Evolutionary conservation across 495 filamentous ascomycete genomes (phyloP).

Genomic region (Delitschia confertaspora): DNA sequence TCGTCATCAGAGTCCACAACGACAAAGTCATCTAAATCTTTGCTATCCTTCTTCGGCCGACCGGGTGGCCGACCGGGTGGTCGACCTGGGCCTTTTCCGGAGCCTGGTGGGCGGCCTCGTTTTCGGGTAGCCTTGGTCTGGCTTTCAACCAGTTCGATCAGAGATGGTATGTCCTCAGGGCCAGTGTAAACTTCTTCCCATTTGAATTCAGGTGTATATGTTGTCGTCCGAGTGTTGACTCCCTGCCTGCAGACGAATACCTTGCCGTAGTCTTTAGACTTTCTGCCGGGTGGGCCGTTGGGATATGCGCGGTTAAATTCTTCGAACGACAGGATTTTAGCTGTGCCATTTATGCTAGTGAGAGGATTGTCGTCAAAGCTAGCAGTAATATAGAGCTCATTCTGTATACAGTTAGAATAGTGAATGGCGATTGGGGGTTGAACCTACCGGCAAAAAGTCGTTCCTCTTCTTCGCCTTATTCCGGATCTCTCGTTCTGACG

Average conservation of each 20-base stretch:
- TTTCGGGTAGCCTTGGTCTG: conserved; percentile 66
- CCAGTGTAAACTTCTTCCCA: conserved; percentile 81
- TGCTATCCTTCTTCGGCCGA: conserved; percentile 34
- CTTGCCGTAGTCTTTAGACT: conserved; percentile 71
- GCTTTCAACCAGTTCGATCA: conserved; percentile 57
- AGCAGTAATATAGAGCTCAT: conserved; percentile 86
- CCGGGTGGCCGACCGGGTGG: too few species aligned
- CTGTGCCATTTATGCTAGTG: conserved; percentile 84
- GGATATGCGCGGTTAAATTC: conserved; percentile 62
- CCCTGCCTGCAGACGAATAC: conserved; percentile 84
- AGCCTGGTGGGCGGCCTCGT: conserved; percentile 34
- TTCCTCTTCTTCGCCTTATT: conserved; percentile 70
- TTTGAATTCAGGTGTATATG: conserved; percentile 83
- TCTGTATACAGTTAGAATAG: conserved; percentile 38
- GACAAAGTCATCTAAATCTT: conserved; percentile 41
- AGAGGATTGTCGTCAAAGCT: conserved; percentile 77
- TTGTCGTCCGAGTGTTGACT: conserved; percentile 75
- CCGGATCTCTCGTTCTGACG: conserved; percentile 77
- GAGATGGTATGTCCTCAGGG: conserved; percentile 48
- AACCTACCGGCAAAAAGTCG: conserved; percentile 60
- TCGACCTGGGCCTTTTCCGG: too few species aligned
- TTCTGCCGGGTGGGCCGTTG: conserved; percentile 62
- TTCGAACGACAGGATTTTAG: conserved; percentile 62
- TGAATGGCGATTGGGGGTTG: background rate
- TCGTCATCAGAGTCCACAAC: conserved; percentile 40